A percentile compares a stretch with the other conserved stretches of the same genome.
These are phyloP conservation scores for Xylaria sp. DNA, from an alignment of 2,329 filamentous ascomycete species.

Conservation along the genomic window DNA sequence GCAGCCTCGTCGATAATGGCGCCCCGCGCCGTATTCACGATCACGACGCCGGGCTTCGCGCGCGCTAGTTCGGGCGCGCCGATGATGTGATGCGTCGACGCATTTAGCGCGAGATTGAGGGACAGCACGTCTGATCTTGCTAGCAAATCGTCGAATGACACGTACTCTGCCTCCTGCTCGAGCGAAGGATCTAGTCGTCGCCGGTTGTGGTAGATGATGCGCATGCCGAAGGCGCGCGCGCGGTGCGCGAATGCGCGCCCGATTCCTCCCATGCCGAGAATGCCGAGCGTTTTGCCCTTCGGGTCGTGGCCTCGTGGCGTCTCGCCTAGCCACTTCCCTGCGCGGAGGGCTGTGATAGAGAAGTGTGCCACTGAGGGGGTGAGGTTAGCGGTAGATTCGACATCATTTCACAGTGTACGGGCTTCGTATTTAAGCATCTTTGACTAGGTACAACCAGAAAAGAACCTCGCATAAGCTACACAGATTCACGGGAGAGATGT, in stretches of 20 bases:
- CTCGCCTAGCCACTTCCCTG: conserved; percentile 57
- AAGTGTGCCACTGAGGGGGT: conserved; percentile 54
- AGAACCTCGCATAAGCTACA: background rate
- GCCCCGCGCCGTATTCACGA: conserved; percentile 69
- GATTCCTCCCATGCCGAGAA: conserved; percentile 71
- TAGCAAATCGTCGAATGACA: conserved; percentile 66
- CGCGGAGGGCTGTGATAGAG: conserved; percentile 58
- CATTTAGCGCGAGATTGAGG: conserved; percentile 63
- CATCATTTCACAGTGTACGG: background rate
- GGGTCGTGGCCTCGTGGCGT: conserved; percentile 63
- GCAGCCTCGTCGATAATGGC: conserved; percentile 67
- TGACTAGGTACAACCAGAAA: too few species aligned
- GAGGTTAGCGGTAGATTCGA: conserved; percentile 11
- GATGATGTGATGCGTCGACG: conserved; percentile 64
- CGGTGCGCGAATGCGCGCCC: conserved; percentile 61
- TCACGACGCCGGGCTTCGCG: conserved; percentile 66
- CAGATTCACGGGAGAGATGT: background rate
- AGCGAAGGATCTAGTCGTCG: conserved; percentile 49
- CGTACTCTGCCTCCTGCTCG: conserved; percentile 60
- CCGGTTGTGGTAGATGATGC: conserved; percentile 69
- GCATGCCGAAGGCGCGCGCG: conserved; percentile 64
- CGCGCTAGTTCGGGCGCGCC: conserved; percentile 59
- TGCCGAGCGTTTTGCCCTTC: conserved; percentile 63
- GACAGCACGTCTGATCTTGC: conserved; percentile 65
- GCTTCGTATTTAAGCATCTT: background rate